Percentiles rank a stretch among this genome's conserved stretches.
These are phyloP conservation scores for Primulina tabacum DNA, from an alignment of 257 asterid genomes.

Conservation along the genomic window DNA sequence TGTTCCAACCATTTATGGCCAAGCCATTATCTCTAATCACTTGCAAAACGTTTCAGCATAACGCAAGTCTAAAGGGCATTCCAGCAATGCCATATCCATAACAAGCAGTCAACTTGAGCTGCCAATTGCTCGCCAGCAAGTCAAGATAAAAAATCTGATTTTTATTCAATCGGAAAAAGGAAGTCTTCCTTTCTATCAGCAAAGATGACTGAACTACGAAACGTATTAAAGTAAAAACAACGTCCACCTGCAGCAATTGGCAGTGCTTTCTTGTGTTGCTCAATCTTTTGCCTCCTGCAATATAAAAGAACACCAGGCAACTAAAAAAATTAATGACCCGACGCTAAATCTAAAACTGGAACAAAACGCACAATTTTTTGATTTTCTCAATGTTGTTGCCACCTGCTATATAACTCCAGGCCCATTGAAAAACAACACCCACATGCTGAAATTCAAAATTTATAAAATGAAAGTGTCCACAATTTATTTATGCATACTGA, in stretches of 20 bases:
- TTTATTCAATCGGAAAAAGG: conserved; percentile 14
- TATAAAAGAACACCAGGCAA: neutral
- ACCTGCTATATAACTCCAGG: conserved; percentile 26
- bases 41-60: neutral
- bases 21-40: neutral
- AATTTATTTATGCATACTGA: neutral
- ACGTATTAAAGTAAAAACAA: neutral
- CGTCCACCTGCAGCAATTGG: conserved; percentile 78
- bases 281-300: conserved; percentile 62
- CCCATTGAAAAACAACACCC: neutral
- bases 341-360: neutral
- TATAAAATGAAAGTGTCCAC: neutral
- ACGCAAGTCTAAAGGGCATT: conserved; percentile 7
- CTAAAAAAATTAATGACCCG: conserved; percentile 7
- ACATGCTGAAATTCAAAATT: neutral
- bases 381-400: conserved; percentile 34
- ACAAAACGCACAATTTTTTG: neutral
- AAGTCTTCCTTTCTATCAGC: neutral
- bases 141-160: neutral
- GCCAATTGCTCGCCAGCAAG: neutral
- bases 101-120: neutral
- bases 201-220: neutral
- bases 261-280: conserved; percentile 61
- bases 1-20: conserved; percentile 2
- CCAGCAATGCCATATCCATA: neutral